Conservation (phyloP, 176 grass and related monocot genomes). For the Zoysia pacifica region DNA sequence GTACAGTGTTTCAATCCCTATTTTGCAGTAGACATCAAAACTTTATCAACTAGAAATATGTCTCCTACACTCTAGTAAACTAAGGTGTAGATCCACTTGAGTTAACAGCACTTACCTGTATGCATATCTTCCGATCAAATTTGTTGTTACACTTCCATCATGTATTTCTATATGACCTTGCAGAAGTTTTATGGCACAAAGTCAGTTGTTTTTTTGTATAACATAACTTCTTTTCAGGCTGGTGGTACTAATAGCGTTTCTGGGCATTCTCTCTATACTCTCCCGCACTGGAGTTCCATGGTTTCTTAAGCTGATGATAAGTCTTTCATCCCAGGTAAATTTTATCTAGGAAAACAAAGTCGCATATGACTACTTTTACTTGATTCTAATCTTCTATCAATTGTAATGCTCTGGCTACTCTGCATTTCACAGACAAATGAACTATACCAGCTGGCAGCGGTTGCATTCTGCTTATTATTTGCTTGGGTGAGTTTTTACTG, state of each 20-base stretch:
- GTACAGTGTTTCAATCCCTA: slow-evolving; percentile 21
- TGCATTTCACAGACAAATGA: slow-evolving; percentile 88
- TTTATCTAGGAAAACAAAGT: background rate
- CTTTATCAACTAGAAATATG: slow-evolving; percentile 2
- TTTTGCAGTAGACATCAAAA: slow-evolving; percentile 16
- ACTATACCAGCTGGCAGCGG: slow-evolving; percentile 92
- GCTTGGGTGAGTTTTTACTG: slow-evolving; percentile 83
- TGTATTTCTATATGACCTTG: slow-evolving; percentile 1
- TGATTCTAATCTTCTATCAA: slow-evolving; percentile 8
- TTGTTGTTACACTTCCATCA: background rate
- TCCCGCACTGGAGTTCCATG: slow-evolving; percentile 83
- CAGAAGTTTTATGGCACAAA: slow-evolving; percentile 18
- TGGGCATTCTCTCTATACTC: slow-evolving; percentile 87
- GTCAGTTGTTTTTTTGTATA: slow-evolving; percentile 19
- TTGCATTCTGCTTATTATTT: slow-evolving; percentile 98
- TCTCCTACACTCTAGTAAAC: background rate
- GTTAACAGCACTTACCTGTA: slow-evolving; percentile 8
- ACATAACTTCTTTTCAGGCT: slow-evolving; percentile 60
- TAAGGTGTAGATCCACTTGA: slow-evolving; percentile 6
- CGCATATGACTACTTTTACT: background rate
- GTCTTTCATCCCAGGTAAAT: slow-evolving; percentile 94
- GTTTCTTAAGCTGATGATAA: slow-evolving; percentile 99
- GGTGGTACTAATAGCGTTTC: slow-evolving; percentile 74
- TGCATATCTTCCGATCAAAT: slow-evolving; percentile 3
- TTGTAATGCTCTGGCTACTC: slow-evolving; percentile 38